These are phyloP conservation scores for Whalleya microplaca DNA, from an alignment of 2,329 filamentous ascomycete genomes.

Conservation along the genomic window DNA sequence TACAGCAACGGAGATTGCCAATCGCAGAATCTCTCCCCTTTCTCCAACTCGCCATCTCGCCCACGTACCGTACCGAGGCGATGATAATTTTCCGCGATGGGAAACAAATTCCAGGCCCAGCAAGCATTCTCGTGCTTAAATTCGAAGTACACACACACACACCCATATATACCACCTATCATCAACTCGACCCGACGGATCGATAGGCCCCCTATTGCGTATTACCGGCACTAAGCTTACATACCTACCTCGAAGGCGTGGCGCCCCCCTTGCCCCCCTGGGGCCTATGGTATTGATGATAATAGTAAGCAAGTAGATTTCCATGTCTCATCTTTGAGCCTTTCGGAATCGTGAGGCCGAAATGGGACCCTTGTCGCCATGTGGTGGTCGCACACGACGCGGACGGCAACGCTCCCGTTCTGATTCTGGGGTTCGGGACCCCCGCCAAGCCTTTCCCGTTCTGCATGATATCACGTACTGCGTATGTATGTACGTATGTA, in stretches of 20 bases:
- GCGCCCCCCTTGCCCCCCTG: conserved; percentile 1
- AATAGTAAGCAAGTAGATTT: conserved; percentile 15
- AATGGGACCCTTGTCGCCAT: conserved; percentile 36
- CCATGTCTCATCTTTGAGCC: conserved; percentile 23
- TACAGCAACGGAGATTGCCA: background rate
- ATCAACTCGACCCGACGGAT: conserved; percentile 25
- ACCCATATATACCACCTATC: too few relatives aligned
- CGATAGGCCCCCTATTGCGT: conserved; percentile 2
- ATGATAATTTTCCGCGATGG: background rate
- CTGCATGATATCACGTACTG: background rate
- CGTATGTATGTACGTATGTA: background rate
- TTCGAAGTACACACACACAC: conserved; percentile 4
- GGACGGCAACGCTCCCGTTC: conserved; percentile 27
- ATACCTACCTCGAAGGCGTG: background rate
- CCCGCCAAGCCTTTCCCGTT: conserved; percentile 5
- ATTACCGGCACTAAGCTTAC: background rate
- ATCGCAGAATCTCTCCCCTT: background rate
- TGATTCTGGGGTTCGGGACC: conserved; percentile 22
- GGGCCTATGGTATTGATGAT: conserved; percentile 9
- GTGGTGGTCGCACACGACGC: conserved; percentile 29
- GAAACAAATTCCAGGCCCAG: too few relatives aligned
- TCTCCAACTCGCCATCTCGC: background rate
- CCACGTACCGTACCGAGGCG: background rate
- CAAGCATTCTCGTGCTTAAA: too few relatives aligned
- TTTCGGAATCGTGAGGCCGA: conserved; percentile 30